Evolutionary conservation across 1,284 basidiomycete species (phyloP), one percentile per base, ranked within the genome.

Genomic region (Leccinum subfulvum): DNA sequence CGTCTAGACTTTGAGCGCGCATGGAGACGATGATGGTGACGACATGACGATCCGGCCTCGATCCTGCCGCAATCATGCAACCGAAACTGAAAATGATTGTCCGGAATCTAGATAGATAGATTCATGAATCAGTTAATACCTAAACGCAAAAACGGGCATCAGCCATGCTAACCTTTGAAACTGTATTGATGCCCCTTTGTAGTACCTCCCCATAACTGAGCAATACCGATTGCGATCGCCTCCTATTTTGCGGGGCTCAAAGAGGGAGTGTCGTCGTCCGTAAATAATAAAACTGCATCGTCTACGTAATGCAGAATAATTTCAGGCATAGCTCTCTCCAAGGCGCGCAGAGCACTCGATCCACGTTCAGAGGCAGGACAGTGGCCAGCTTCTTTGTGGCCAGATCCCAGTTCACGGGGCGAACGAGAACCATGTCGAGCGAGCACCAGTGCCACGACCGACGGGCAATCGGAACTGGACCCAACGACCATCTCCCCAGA

Each of bases 391-490:
- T 70, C 30, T 71, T 66, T 9, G 78, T 67, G 33, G 85, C 78
- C 3, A 70, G 61, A 67, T 82, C 78, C 84, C 86, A 88, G 64
- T 84, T 80, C 41, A 87, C 84, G 0, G 82, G 82, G 58, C 84
- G 78, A 21, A 79, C 73, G n/a, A 89, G 76, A 11, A 87, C 75
- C 82, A 87, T 83, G 68, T 87, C 82, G 18, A 88, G 30, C 30
- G 30, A 33, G 30, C 28, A 87, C 76, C 30, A 74, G 69, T 59
- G 82, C 78, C 2, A 83, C 68, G 14, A 88, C 77, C 0, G 80
- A 76, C 33, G 67, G 69, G 57, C 67, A 62, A 23, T 61, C 63
- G 6, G 70, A 33, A 37, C 61, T 61, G 35, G 67, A 66, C 18
- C 9, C 26, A 14, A 66, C 65, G 57, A 82, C 71, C 7, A 75